Evolutionary conservation across 2,329 filamentous ascomycete species (phyloP), one percentile per base, ranked within the genome.

Genomic region (Ampelomyces quisqualis): DNA sequence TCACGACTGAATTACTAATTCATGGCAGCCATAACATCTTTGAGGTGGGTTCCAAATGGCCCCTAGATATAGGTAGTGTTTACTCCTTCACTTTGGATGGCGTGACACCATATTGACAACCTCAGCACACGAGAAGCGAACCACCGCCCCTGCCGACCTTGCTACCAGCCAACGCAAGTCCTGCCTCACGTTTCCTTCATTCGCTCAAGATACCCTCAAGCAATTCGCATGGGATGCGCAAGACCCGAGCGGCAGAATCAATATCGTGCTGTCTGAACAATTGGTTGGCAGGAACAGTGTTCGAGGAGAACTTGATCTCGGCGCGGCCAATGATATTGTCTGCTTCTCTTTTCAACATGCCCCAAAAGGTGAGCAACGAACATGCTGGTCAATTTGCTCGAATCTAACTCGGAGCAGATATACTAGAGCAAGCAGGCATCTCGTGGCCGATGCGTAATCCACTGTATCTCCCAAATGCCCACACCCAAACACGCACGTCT

Each of bases 321-420:
- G 88, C 55, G 74, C 81, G 27, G 72, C 86, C 47, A 86, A 84
- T 59, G 88, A 90, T 56, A 68, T 89, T 30, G 79, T 90, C 17
- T 79, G 79, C 10, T 93, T 95, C 66, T 84, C 88, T 1, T 95
- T 94, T 57, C 87, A 93, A 59, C 87, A 93, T 72, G 89, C 86
- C 22, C 88, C 89, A 1, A 70, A 86, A 39, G 77, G 88, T 91
- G 71, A 52, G 75, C 68, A 1, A 13, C 11, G 9, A 30, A 19
- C 14, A 14, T 5, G 3, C n/a, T 3, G 11, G 1, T 9, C 7
- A 1, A 22, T 24, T 23, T 7, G 4, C 2, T 14, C n/a, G n/a
- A n/a, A n/a, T n/a, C 45, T 49, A 14, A 53, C 34, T 55, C 67
- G 45, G 14, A 5, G 11, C 51, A 88, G 88, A 86, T 28, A 73